Conservation (phyloP, 2,329 filamentous ascomycete genomes). For the Camillea tinctor region DNA sequence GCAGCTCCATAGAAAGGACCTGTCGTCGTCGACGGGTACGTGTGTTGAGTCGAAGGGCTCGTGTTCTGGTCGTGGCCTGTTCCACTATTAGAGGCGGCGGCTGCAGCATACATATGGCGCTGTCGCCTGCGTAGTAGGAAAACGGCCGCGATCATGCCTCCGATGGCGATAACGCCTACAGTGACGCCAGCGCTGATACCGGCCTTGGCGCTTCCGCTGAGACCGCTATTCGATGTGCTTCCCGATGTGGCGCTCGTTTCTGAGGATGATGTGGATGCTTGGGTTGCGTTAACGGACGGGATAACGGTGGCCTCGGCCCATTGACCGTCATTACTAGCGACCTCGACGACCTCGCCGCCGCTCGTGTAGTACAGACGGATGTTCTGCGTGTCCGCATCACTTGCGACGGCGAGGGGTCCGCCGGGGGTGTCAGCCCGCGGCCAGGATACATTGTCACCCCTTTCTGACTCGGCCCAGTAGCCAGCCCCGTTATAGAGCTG, state of each 20-base stretch:
- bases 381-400: constrained; percentile 23
- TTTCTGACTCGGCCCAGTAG: constrained; percentile 28
- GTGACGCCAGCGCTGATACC: constrained; percentile 36
- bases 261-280: constrained; percentile 4
- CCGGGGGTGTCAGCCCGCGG: constrained; percentile 25
- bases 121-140: constrained; percentile 28
- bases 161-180: constrained; percentile 32
- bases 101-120: constrained; percentile 17
- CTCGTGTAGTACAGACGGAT: constrained; percentile 36
- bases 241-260: constrained; percentile 4
- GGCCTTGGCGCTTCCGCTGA: constrained; percentile 36
- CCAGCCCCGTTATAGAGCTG: constrained; percentile 25
- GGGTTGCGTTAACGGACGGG: constrained; percentile 24
- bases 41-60: constrained; percentile 3
- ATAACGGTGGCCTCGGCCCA: constrained; percentile 32
- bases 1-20: constrained; percentile 2
- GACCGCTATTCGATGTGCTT: constrained; percentile 12
- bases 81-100: constrained; percentile 7
- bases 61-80: constrained; percentile 6
- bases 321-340: constrained; percentile 26
- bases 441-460: constrained; percentile 17
- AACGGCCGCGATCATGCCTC: constrained; percentile 27
- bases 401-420: constrained; percentile 31
- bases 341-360: constrained; percentile 31
- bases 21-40: background rate